Base-by-base conservation (phyloP, 2,329 filamentous ascomycete genomes). In the Coniella vitis region DNA sequence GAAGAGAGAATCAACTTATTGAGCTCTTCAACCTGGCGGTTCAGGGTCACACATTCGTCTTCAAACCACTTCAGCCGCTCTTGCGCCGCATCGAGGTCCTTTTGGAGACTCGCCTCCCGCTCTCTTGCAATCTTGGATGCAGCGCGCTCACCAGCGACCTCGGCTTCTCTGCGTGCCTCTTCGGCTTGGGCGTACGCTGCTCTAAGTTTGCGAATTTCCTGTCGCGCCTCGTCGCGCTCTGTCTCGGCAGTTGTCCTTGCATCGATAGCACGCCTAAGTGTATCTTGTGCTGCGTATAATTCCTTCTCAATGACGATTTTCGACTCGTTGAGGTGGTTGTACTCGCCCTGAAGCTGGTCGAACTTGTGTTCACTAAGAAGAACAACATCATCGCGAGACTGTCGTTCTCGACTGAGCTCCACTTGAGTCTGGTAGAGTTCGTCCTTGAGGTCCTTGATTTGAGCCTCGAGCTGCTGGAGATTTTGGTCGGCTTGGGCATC, bases 301-400 rank as follows among this genome's bases (percentile, higher is more conserved):
- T 97, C 91, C 65, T 96, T 97, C 66, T 98, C 91, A 55, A 98
- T 95, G 40, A 84, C 95, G 59, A 96, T 95, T 67, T 98, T 98
- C 22, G 89, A 84, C 55, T 96, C 90, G 59, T 95, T 95, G 31
- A 97, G 75, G 31, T 81, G 79, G 43, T 94, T 84, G 58, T 83
- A 95, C 56, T 97, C 90, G 21, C 90, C 83, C 62, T 90, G 84
- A 52, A 98, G 73, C 44, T 84, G 81, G 38, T 86, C 75, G 59
- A 84, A 87, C 63, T 93, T 94, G 68, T 95, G 90, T 57, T 96
- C 90, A 4, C 87, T 83, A 49, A 97, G 84, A 57, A 95, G 81
- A 55, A 91, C 84, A 21, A 96, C 90, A 61, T 98, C 93, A 57
- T 96, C 91, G 49, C 93, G 81, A 14, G 91, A 97, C 65, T 97